Evolutionary conservation across 2,329 filamentous ascomycete species (phyloP).

Genomic region (Fusarium anthophilum): DNA sequence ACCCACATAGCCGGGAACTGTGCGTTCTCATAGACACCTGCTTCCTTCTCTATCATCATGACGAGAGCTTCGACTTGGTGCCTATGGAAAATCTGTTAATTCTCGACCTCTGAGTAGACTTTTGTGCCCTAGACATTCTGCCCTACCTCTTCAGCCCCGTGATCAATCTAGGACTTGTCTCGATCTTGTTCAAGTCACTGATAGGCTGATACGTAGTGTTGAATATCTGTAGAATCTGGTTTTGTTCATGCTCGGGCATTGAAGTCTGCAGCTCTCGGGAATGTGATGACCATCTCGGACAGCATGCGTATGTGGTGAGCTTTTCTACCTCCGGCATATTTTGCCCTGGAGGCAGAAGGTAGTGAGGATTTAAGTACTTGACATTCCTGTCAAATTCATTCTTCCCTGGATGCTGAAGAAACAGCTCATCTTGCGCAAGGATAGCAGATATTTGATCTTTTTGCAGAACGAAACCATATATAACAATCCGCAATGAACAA

Average conservation of each 20-base stretch:
- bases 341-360: neutral
- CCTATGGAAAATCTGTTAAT: neutral
- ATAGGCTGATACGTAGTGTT: neutral
- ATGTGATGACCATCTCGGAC: neutral
- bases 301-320: neutral
- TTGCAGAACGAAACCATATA: neutral
- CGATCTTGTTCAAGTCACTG: neutral
- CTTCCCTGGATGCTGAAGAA: neutral
- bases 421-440: neutral
- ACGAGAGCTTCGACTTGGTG: slow-evolving; percentile 1
- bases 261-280: neutral
- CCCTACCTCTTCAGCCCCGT: neutral
- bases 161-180: neutral
- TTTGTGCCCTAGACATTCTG: neutral
- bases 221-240: neutral
- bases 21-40: neutral
- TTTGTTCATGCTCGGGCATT: neutral
- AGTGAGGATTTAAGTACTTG: slow-evolving; percentile 1
- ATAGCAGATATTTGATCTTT: neutral
- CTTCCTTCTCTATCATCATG: slow-evolving; percentile 7
- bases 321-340: neutral
- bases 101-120: too few species aligned
- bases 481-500: neutral
- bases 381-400: neutral
- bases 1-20: slow-evolving; percentile 2